These are phyloP conservation scores for Anaeramoeba flamelloides DNA, from an alignment of 78 protist genomes.

Conservation along the genomic window DNA sequence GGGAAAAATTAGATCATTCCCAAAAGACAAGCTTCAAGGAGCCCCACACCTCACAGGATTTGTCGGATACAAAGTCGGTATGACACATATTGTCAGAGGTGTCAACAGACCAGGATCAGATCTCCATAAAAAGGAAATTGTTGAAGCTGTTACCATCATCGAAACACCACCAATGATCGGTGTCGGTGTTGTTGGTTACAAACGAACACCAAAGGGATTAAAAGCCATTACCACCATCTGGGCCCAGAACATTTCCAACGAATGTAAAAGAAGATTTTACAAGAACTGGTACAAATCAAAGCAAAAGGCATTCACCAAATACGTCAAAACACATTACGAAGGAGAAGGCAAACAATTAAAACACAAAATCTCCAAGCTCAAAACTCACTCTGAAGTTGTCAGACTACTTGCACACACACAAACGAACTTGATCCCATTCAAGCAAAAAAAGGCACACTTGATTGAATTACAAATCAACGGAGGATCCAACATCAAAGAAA, in stretches of 20 bases:
- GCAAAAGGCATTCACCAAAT: slow-evolving; percentile 91
- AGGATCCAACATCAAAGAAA: slow-evolving; percentile 80
- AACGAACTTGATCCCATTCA: slow-evolving; percentile 38
- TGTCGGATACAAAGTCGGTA: slow-evolving; percentile 99
- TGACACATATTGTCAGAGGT: slow-evolving; percentile 98
- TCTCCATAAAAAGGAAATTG: slow-evolving; percentile 95
- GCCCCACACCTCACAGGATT: slow-evolving; percentile 97
- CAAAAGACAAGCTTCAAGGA: slow-evolving; percentile 82
- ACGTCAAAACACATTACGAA: slow-evolving; percentile 49
- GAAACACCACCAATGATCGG: slow-evolving; percentile 96
- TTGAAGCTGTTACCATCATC: slow-evolving; percentile 96
- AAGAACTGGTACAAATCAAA: slow-evolving; percentile 84
- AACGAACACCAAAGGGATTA: slow-evolving; percentile 78
- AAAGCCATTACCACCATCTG: slow-evolving; percentile 94
- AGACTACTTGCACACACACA: slow-evolving; percentile 98
- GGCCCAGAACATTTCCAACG: slow-evolving; percentile 78
- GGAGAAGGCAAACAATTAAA: slow-evolving; percentile 47
- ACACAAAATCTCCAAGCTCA: slow-evolving; percentile 58
- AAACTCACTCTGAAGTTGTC: slow-evolving; percentile 79
- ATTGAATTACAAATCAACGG: slow-evolving; percentile 99
- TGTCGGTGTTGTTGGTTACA: slow-evolving; percentile 97
- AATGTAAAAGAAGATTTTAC: slow-evolving; percentile 81
- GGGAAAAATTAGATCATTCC: slow-evolving; percentile 96
- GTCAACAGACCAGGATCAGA: slow-evolving; percentile 81
- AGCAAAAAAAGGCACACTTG: slow-evolving; percentile 96